phyloP scores from a whole-genome alignment of 495 filamentous ascomycete species.

The Neurospora sp. region DNA sequence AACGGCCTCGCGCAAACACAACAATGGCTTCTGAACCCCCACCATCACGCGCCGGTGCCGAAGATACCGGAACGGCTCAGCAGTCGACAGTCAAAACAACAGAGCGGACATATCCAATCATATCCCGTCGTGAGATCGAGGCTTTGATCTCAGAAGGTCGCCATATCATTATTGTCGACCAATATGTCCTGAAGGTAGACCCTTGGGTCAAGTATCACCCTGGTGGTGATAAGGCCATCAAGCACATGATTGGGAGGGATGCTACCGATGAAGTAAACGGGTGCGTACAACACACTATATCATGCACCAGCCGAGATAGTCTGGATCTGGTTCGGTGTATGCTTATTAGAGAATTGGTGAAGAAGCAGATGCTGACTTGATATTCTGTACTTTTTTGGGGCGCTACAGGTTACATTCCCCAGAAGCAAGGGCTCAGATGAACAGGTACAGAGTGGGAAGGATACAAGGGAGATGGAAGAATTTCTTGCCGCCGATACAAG shows the following conservation, averaged over 20 bases:
- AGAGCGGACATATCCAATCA: conserved; percentile 26
- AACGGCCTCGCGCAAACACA: not conserved
- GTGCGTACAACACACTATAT: conserved; percentile 42
- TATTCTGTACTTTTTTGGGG: not conserved
- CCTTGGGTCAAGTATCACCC: conserved; percentile 84
- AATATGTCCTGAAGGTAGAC: conserved; percentile 76
- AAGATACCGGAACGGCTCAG: not conserved
- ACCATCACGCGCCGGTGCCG: not conserved
- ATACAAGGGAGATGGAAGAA: conserved; percentile 79
- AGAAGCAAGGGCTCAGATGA: conserved; percentile 69
- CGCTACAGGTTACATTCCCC: conserved; percentile 64
- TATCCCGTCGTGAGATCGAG: conserved; percentile 72
- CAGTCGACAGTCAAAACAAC: conserved; percentile 20
- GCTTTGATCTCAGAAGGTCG: conserved; percentile 79
- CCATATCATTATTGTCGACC: conserved; percentile 69
- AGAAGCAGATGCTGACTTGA: not conserved
- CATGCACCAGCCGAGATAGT: not conserved
- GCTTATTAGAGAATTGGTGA: not conserved
- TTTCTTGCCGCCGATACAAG: conserved; percentile 87
- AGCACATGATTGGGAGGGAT: conserved; percentile 94
- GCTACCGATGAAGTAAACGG: conserved; percentile 90
- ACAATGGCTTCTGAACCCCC: not conserved
- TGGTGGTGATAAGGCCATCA: conserved; percentile 83
- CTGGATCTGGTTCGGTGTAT: not conserved
- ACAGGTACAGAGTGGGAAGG: conserved; percentile 71